A percentile compares a stretch with the other conserved stretches of the same genome.
Conservation (phyloP, 2,329 filamentous ascomycete species). For the Phialophora macrospora region DNA sequence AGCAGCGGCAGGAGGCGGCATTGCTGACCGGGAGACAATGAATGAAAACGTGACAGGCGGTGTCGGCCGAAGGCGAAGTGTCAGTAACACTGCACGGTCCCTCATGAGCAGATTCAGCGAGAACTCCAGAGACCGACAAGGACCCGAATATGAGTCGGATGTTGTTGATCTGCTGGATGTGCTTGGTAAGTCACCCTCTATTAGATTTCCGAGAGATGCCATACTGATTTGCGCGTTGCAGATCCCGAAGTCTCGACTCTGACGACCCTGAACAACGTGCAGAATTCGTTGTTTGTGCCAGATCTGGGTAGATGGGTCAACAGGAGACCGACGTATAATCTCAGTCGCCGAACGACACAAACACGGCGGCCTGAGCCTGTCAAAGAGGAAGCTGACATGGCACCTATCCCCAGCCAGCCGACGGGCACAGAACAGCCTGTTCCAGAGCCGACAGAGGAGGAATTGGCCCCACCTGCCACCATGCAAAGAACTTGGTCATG, state of each 20-base stretch:
- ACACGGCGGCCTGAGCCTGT: slow-evolving; percentile 19
- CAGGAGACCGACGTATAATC: slow-evolving; percentile 74
- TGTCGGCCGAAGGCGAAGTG: slow-evolving; percentile 28
- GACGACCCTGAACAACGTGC: slow-evolving; percentile 83
- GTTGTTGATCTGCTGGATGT: slow-evolving; percentile 72
- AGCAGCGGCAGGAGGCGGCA: not conserved
- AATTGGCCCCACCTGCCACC: slow-evolving; percentile 13
- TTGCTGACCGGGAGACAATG: slow-evolving; percentile 30
- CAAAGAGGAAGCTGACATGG: slow-evolving; percentile 50
- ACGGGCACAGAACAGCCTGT: slow-evolving; percentile 41
- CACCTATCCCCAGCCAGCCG: slow-evolving; percentile 46
- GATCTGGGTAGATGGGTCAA: slow-evolving; percentile 78
- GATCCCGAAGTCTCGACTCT: slow-evolving; percentile 83
- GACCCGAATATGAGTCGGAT: slow-evolving; percentile 62
- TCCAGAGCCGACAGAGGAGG: slow-evolving; percentile 28
- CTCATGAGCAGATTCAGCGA: slow-evolving; percentile 36
- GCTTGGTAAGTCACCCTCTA: slow-evolving; percentile 60
- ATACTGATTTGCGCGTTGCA: slow-evolving; percentile 44
- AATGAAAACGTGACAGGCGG: slow-evolving; percentile 28
- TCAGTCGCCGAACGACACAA: slow-evolving; percentile 25
- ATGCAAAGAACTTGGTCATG: slow-evolving; percentile 35
- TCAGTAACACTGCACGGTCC: slow-evolving; percentile 37
- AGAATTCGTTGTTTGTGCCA: slow-evolving; percentile 86
- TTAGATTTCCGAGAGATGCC: not conserved
- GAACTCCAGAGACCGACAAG: slow-evolving; percentile 26